Base-by-base conservation (phyloP, 2,329 filamentous ascomycete species). In the Teratosphaeria epicoccoides region DNA sequence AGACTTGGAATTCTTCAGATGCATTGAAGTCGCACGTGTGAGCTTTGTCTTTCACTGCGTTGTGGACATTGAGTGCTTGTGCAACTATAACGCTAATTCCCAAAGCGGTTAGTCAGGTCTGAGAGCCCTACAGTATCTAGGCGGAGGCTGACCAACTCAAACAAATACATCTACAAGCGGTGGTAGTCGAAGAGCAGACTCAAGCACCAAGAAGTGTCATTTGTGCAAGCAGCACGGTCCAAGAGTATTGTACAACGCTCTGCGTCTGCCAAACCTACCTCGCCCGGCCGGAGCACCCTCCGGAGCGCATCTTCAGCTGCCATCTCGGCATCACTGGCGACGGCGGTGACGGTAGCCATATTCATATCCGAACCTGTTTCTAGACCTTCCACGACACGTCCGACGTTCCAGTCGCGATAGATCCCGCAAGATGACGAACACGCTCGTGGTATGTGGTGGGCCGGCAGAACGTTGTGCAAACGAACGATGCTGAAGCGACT, bases 371-470 rank as follows among this genome's bases (percentile, higher is more conserved):
- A 17, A 40, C 33, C n/a, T 40, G 6, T 17, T 17, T 17, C n/a
- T 17, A 20, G 2, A 7, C 17, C n/a, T 17, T 40, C 23, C 5
- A 2, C 5, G 11, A 28, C 44, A 11, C 5, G 17, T 14, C 6
- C 20, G 22, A 10, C 17, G 17, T 51, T n/a, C 43, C 26, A 33
- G 9, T n/a, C 3, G 4, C 6, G 22, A 23, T 37, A 26, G 14
- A 12, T 43, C 37, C 4, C 22, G 29, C 49, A 54, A 22, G 4
- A 59, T 59, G 57, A 57, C 57, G 49, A 59, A 59, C 51, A 29
- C 45, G 12, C 55, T 59, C 9, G 57, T 59, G 53, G 56, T 59
- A 51, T 17, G 56, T 51, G 47, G 33, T 17, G 22, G 25, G 44
- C 20, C 9, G 2, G 28, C 26, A 26, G 33, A 22, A 11, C 3